These are phyloP conservation scores for Solanum chmielewskii DNA, from an alignment of 257 asterid species.

Conservation along the genomic window DNA sequence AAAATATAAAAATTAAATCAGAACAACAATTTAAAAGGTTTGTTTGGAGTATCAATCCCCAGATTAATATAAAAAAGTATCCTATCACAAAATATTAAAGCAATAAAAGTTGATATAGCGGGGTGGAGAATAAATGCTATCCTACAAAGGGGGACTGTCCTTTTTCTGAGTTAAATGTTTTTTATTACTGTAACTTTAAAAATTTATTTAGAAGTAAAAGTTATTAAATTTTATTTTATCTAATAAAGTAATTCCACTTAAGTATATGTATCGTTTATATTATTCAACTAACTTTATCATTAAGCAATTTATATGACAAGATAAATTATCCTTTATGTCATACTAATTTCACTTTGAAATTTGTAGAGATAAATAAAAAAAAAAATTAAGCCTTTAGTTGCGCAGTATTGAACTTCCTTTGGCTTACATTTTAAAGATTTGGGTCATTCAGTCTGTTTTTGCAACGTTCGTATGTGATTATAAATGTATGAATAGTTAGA, in stretches of 20 bases:
- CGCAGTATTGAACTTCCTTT: too few species aligned
- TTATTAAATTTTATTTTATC: too few species aligned
- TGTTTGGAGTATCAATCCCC: background rate
- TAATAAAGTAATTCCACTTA: too few species aligned
- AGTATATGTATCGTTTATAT: too few species aligned
- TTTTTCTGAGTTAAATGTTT: too few species aligned
- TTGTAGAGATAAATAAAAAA: too few species aligned
- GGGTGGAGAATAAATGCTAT: background rate
- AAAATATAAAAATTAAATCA: background rate
- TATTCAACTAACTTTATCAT: too few species aligned
- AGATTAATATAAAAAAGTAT: background rate
- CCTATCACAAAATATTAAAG: background rate
- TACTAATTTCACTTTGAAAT: background rate
- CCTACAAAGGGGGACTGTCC: background rate
- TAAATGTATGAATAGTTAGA: background rate
- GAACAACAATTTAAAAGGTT: background rate
- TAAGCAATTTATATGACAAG: background rate
- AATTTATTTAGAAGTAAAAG: too few species aligned
- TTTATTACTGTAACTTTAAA: too few species aligned
- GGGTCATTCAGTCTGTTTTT: background rate
- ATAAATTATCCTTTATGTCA: background rate
- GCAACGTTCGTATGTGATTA: background rate
- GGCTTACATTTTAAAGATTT: background rate
- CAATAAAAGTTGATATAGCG: background rate
- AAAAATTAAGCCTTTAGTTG: background rate